Conservation (phyloP, 805 yeast genomes). For the Kodamaea sagamina region DNA sequence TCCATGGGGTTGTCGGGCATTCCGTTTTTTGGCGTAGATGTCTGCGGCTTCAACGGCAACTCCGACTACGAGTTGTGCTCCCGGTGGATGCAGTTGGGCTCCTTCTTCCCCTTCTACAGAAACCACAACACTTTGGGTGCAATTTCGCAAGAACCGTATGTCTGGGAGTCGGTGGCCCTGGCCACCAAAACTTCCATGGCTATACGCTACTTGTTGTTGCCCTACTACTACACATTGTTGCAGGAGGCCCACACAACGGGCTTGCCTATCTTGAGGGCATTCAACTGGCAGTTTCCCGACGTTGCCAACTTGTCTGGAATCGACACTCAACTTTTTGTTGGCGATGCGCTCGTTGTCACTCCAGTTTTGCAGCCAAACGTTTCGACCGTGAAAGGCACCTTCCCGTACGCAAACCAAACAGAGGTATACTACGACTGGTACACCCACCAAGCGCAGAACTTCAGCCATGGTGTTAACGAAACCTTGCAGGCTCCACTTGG, state of each 20-base stretch:
- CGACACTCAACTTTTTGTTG: slow-evolving; percentile 28
- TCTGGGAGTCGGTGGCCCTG: slow-evolving; percentile 28
- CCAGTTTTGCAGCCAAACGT: slow-evolving; percentile 29
- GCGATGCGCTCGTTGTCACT: slow-evolving; percentile 27
- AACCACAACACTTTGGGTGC: slow-evolving; percentile 31
- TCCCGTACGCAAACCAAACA: slow-evolving; percentile 22
- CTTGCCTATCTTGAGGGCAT: slow-evolving; percentile 24
- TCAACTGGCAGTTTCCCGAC: slow-evolving; percentile 25
- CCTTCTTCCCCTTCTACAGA: slow-evolving; percentile 37
- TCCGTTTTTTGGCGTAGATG: slow-evolving; percentile 31
- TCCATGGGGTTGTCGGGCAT: slow-evolving; percentile 25
- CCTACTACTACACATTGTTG: slow-evolving; percentile 29
- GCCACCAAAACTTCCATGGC: slow-evolving; percentile 30
- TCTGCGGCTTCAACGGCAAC: slow-evolving; percentile 28
- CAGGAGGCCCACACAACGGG: slow-evolving; percentile 26
- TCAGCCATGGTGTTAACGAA: slow-evolving; percentile 22
- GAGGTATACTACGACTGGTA: slow-evolving; percentile 31
- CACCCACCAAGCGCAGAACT: slow-evolving; percentile 19
- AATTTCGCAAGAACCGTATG: slow-evolving; percentile 32
- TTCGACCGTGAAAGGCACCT: slow-evolving; percentile 21
- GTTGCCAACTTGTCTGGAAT: slow-evolving; percentile 19
- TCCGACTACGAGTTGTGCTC: slow-evolving; percentile 29
- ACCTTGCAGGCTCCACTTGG: slow-evolving; percentile 28
- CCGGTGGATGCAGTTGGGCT: slow-evolving; percentile 36
- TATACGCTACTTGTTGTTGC: slow-evolving; percentile 38